phyloP scores from a whole-genome alignment of 768 basidiomycete species.

The Amanita rimosa region DNA sequence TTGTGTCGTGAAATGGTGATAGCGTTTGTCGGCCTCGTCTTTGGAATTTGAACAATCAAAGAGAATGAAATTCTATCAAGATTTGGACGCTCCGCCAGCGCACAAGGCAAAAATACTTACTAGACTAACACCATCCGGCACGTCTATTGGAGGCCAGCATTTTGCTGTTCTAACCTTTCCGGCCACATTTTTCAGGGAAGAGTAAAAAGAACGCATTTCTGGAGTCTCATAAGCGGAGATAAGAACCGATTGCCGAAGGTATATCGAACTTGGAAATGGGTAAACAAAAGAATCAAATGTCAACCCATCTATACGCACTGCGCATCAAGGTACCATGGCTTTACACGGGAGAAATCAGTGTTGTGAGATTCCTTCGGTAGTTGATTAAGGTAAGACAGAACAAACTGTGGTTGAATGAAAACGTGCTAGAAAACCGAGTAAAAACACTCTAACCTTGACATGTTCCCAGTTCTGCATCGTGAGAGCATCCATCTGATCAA shows the following conservation, averaged over 20 bases:
- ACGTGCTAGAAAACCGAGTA: background rate
- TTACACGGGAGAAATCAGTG: conserved; percentile 92
- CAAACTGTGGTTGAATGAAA: conserved; percentile 41
- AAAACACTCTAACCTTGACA: conserved; percentile 52
- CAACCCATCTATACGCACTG: conserved; percentile 46
- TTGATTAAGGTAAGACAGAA: conserved; percentile 76
- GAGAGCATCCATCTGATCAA: conserved; percentile 88
- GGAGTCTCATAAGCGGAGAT: conserved; percentile 84
- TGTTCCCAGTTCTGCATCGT: conserved; percentile 99
- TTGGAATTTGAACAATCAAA: conserved; percentile 64
- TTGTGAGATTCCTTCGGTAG: conserved; percentile 90
- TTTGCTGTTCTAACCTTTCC: conserved; percentile 71
- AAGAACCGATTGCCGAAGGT: conserved; percentile 84
- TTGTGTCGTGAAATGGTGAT: conserved; percentile 80
- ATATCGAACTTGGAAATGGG: conserved; percentile 46
- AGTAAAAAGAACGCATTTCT: conserved; percentile 75
- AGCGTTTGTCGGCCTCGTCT: conserved; percentile 81
- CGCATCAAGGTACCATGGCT: conserved; percentile 95
- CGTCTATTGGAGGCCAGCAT: conserved; percentile 60
- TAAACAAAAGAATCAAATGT: background rate
- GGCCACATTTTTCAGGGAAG: conserved; percentile 63
- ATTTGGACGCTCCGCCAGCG: background rate
- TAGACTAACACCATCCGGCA: conserved; percentile 79
- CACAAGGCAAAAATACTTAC: conserved; percentile 23
- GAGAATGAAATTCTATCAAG: conserved; percentile 49